These are phyloP conservation scores for Ceratorhiza oryzae-sativae DNA, from an alignment of 1,284 basidiomycete genomes.

Conservation along the genomic window DNA sequence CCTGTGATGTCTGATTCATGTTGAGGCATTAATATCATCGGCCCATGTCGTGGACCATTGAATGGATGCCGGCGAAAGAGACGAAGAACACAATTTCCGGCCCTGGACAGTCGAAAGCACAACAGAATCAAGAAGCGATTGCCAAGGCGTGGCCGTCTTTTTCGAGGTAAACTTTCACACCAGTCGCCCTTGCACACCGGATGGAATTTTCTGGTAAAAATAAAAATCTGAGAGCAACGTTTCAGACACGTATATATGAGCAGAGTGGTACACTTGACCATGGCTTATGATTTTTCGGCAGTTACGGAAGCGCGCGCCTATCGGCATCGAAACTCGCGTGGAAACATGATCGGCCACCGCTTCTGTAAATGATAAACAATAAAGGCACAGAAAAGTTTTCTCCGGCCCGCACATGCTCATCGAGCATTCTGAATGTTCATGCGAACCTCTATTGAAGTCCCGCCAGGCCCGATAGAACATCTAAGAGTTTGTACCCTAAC, in stretches of 20 bases:
- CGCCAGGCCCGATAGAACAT: conserved; percentile 2
- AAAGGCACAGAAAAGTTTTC: conserved; percentile 4
- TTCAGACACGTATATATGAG: background rate
- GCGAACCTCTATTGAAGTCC: conserved; percentile 9
- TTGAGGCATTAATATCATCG: background rate
- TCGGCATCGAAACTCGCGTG: conserved; percentile 17
- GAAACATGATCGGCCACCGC: conserved; percentile 15
- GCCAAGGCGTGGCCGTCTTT: background rate
- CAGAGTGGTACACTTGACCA: background rate
- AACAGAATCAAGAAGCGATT: background rate
- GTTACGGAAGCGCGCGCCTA: conserved; percentile 2
- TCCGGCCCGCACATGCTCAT: background rate
- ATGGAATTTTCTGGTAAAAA: no score
- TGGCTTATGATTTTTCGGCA: background rate
- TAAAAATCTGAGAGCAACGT: background rate
- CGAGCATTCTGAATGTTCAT: background rate
- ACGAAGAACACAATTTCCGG: background rate
- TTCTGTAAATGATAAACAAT: conserved; percentile 18
- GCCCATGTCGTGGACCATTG: background rate
- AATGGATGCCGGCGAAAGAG: background rate
- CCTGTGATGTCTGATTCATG: background rate
- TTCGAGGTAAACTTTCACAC: background rate
- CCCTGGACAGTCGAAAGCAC: background rate
- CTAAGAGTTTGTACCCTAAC: conserved; percentile 17
- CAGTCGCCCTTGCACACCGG: background rate